Conservation (phyloP, 129 eudicot genomes). For the Gnaphalium uliginosum region DNA sequence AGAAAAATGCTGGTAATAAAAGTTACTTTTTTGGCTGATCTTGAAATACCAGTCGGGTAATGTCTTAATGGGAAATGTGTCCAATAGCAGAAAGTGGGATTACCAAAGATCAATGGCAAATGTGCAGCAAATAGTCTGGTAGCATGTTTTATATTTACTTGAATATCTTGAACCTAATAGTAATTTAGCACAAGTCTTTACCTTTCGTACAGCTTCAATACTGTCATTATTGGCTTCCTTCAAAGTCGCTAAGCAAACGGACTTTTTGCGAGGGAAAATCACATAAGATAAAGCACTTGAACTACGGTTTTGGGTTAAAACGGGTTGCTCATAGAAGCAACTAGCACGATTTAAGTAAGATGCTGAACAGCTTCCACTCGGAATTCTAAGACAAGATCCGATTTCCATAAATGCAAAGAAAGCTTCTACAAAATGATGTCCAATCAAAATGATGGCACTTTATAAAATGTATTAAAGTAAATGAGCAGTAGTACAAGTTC, state of each 20-base stretch:
- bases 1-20: background rate
- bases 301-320: constrained; percentile 3
- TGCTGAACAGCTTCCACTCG: constrained; percentile 19
- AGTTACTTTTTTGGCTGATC: constrained; percentile 1
- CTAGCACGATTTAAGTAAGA: constrained; percentile 32
- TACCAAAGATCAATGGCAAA: background rate
- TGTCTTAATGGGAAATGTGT: background rate
- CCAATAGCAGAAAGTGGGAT: background rate
- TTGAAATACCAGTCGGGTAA: background rate
- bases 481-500: background rate
- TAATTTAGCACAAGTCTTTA: background rate
- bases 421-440: constrained; percentile 25
- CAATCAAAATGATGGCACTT: constrained; percentile 14
- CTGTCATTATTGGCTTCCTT: constrained; percentile 32
- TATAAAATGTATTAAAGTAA: background rate
- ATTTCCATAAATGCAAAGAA: constrained; percentile 38
- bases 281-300: constrained; percentile 22
- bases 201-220: constrained; percentile 34
- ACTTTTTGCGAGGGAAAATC: constrained; percentile 29
- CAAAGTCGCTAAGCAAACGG: constrained; percentile 20
- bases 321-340: constrained; percentile 11
- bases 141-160: background rate
- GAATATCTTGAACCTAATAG: background rate
- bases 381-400: constrained; percentile 40
- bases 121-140: background rate